Evolutionary conservation across 1,284 basidiomycete species (phyloP).

Genomic region (Omphalotus olearius): DNA sequence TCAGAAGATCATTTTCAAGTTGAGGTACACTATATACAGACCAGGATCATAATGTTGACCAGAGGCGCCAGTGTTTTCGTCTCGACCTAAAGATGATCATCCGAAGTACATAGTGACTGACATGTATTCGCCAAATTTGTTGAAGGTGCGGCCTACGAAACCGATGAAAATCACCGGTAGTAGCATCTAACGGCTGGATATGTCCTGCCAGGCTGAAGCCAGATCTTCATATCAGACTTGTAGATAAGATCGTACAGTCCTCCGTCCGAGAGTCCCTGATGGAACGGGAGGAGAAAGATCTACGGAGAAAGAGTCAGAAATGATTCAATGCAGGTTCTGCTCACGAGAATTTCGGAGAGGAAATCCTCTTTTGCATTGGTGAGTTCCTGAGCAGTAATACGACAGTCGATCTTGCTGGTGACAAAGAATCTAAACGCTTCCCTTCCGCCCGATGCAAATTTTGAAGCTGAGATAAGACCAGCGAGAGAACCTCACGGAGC

Average conservation of each 20-base stretch:
- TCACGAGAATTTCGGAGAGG: not conserved
- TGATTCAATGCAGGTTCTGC: not conserved
- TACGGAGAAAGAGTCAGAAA: not conserved
- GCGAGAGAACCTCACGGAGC: not conserved
- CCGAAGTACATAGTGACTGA: not conserved
- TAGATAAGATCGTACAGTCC: not conserved
- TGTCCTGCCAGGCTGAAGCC: not conserved
- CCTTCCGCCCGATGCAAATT: too few relatives aligned
- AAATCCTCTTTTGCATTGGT: not conserved
- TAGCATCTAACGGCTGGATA: not conserved
- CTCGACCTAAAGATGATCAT: not conserved
- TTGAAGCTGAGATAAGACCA: not conserved
- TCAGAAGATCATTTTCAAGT: not conserved
- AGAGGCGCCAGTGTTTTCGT: not conserved
- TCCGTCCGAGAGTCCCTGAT: not conserved
- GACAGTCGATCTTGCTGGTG: too few relatives aligned
- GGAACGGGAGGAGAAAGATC: not conserved
- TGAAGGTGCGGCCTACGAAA: not conserved
- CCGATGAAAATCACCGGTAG: not conserved
- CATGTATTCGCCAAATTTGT: slow-evolving; percentile 3
- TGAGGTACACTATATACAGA: not conserved
- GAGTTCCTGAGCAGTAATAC: not conserved
- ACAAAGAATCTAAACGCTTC: not conserved
- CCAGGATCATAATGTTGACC: not conserved
- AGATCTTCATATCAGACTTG: not conserved